Percentiles rank a stretch among this genome's conserved stretches.
Evolutionary conservation across 495 filamentous ascomycete species (phyloP).

Genomic region (Bathelium albidoporum): DNA sequence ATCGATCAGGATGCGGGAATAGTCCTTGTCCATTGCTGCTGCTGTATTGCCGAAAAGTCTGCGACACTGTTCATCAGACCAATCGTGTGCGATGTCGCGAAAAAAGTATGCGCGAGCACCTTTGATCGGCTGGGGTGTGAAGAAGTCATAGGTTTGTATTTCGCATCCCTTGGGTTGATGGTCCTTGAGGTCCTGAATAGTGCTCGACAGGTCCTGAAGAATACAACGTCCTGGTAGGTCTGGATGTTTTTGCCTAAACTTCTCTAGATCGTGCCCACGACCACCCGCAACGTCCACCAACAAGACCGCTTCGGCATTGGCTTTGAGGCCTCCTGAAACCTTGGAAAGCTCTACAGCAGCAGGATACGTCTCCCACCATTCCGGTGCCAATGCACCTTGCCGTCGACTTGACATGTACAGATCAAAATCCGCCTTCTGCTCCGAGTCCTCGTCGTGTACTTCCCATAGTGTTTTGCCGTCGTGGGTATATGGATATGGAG

Average conservation of each 20-base stretch:
- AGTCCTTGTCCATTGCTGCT: conserved; percentile 10
- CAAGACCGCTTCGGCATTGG: background rate
- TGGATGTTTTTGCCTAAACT: conserved; percentile 3
- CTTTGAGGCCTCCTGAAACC: background rate
- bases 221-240: conserved; percentile 8
- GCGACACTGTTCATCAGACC: conserved; percentile 6
- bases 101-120: conserved; percentile 10
- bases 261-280: conserved; percentile 2
- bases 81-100: conserved; percentile 11
- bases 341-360: background rate
- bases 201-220: conserved; percentile 9
- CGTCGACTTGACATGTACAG: conserved; percentile 8
- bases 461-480: background rate
- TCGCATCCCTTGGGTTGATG: conserved; percentile 5
- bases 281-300: conserved; percentile 14
- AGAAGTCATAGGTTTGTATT: conserved; percentile 15
- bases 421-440: conserved; percentile 13
- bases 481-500: background rate
- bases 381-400: background rate
- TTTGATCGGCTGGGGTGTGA: conserved; percentile 13
- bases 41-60: conserved; percentile 1
- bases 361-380: conserved; percentile 12
- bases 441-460: conserved; percentile 2
- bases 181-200: background rate
- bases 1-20: conserved; percentile 9